phyloP scores from a whole-genome alignment of 306 rosid species.

The Ormosia emarginata region DNA sequence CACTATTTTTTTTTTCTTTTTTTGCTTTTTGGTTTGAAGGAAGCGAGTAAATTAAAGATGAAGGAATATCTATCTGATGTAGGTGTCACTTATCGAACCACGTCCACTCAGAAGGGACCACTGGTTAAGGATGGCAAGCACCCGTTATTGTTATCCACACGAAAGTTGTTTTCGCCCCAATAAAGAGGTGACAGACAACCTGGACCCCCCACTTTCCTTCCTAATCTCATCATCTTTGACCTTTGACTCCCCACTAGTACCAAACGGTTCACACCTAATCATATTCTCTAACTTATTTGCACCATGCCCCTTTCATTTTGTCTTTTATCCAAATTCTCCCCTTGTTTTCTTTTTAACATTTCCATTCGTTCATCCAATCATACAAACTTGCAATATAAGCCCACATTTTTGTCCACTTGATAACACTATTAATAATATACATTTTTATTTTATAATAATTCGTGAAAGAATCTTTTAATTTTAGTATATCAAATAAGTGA shows the following conservation, averaged over 20 bases:
- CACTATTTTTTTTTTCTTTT: not conserved
- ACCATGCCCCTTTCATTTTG: slow-evolving; percentile 9
- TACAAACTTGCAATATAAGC: not conserved
- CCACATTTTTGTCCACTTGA: not conserved
- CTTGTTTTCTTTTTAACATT: not conserved
- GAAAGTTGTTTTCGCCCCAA: slow-evolving; percentile 30
- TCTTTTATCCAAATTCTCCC: not conserved
- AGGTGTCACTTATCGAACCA: slow-evolving; percentile 19
- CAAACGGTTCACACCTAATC: slow-evolving; percentile 35
- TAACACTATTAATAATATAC: no score
- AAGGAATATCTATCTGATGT: slow-evolving; percentile 23
- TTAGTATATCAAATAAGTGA: no score
- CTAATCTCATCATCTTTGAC: slow-evolving; percentile 70
- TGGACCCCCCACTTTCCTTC: slow-evolving; percentile 70
- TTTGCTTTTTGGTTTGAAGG: not conserved
- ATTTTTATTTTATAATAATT: not conserved
- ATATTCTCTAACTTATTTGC: slow-evolving; percentile 13
- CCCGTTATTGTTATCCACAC: slow-evolving; percentile 55
- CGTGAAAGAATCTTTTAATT: not conserved
- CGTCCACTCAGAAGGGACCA: slow-evolving; percentile 37
- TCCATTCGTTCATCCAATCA: not conserved
- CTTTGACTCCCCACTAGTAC: slow-evolving; percentile 65
- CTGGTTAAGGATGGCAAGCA: slow-evolving; percentile 16
- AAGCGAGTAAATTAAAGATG: not conserved
- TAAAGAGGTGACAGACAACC: slow-evolving; percentile 59